These are phyloP conservation scores for Entomortierella chlamydospora DNA, from an alignment of 192 early-diverging fungal species.

Conservation along the genomic window DNA sequence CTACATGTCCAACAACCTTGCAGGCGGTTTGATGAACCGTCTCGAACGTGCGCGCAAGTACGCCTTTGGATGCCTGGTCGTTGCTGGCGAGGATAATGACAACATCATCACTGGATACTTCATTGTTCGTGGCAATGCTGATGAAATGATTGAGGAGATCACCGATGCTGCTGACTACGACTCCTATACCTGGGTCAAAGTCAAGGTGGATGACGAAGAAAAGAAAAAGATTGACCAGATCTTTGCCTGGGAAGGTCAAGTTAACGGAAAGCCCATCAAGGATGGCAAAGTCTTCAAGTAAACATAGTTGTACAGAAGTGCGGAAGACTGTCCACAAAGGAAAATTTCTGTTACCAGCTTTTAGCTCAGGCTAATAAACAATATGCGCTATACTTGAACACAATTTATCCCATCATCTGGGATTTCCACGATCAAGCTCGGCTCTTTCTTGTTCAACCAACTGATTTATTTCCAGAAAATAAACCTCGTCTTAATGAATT, in stretches of 20 bases:
- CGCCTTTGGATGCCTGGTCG: slow-evolving; percentile 87
- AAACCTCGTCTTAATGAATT: too few relatives aligned
- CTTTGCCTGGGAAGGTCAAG: slow-evolving; percentile 88
- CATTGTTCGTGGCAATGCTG: slow-evolving; percentile 80
- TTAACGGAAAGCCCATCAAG: slow-evolving; percentile 74
- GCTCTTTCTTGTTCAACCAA: too few relatives aligned
- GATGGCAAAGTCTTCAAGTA: slow-evolving; percentile 93
- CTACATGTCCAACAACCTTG: slow-evolving; percentile 94
- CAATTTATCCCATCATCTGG: too few relatives aligned
- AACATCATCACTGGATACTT: slow-evolving; percentile 95
- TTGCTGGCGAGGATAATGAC: slow-evolving; percentile 83
- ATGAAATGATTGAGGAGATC: slow-evolving; percentile 40
- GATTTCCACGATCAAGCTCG: too few relatives aligned
- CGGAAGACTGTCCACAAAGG: too few relatives aligned
- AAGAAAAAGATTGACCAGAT: slow-evolving; percentile 64
- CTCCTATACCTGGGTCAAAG: slow-evolving; percentile 82
- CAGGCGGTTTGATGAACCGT: slow-evolving; percentile 92
- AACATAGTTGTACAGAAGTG: slow-evolving; percentile 37
- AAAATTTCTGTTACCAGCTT: too few relatives aligned
- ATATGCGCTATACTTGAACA: too few relatives aligned
- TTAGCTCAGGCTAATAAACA: too few relatives aligned
- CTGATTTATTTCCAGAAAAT: too few relatives aligned
- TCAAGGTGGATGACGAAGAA: slow-evolving; percentile 72
- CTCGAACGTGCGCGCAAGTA: slow-evolving; percentile 92
- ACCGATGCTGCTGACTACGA: slow-evolving; percentile 87